Base-by-base conservation (phyloP, 495 filamentous ascomycete species). In the Letharia columbiana region DNA sequence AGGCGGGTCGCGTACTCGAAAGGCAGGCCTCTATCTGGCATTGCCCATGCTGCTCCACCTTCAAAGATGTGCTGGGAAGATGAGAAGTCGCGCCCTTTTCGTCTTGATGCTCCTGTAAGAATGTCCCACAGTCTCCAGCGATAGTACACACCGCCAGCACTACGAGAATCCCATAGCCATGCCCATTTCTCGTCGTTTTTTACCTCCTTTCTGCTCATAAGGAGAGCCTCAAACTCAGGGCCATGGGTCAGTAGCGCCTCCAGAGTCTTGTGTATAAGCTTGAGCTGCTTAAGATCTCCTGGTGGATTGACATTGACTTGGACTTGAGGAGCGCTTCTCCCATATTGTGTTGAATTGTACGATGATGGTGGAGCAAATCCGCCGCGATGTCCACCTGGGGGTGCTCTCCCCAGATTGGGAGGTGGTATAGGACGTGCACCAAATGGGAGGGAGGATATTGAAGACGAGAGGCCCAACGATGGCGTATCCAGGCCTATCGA, bases 161-260 rank as follows among this genome's bases (percentile, higher is more conserved):
- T 91, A 60, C 91, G 81, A 39, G 93, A 80, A 75, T 99, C 89
- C 88, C 89, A 99, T 5, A 99, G 75, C 89, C 91, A 99, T 1
- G 91, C 89, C 87, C 92, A 99, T 72, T 87, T 92, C 69, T 93
- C 89, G 47, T 96, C 89, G 35, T 76, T 80, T 68, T 93, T 90
- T 3, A 97, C 89, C 47, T 89, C 85, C 1, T 85, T 86, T 23
- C 87, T 81, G 45, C 84, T 88, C 94, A 98, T 97, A 4, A 99
- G 83, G 2, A 96, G 80, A 7, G 92, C 92, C 72, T 99, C 94
- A 64, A 97, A 96, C 73, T 95, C 90, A 1, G 89, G 88, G 0
- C 92, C 92, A 68, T 91, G 84, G 15, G 84, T 84, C 31, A 96
- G 71, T 2, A 98, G 79, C 7, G 78, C 79, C 69, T 98, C 94